Evolutionary conservation across 176 grass and related monocot genomes (phyloP).

Genomic region (Secale cereale): DNA sequence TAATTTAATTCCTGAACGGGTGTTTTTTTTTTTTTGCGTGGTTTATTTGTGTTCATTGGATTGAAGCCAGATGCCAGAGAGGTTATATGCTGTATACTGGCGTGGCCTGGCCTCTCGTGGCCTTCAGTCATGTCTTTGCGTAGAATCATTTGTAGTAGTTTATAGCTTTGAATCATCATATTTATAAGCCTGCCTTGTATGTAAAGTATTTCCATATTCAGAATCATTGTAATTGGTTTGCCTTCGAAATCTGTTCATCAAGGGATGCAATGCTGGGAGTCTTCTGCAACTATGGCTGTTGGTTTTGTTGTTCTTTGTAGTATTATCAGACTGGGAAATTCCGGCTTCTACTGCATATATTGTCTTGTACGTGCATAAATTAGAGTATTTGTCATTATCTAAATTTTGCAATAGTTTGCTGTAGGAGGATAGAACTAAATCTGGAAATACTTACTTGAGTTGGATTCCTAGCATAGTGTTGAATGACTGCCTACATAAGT

Average conservation of each 20-base stretch:
- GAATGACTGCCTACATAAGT: not conserved
- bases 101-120: not conserved
- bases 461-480: not conserved
- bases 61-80: not conserved
- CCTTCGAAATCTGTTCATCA: not conserved
- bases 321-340: not conserved
- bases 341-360: constrained; percentile 10
- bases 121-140: not conserved
- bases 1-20: not conserved
- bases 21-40: not conserved
- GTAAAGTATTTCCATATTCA: not conserved
- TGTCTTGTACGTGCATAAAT: constrained; percentile 1
- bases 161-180: not conserved
- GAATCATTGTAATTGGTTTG: not conserved
- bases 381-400: not conserved
- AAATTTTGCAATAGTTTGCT: not conserved
- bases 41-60: not conserved
- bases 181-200: not conserved
- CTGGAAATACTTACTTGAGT: not conserved
- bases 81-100: not conserved
- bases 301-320: not conserved
- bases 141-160: not conserved
- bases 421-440: not conserved
- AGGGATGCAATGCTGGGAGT: not conserved
- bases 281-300: not conserved